phyloP scores from a whole-genome alignment of 1,284 basidiomycete genomes.

The Trametes pubescens region DNA sequence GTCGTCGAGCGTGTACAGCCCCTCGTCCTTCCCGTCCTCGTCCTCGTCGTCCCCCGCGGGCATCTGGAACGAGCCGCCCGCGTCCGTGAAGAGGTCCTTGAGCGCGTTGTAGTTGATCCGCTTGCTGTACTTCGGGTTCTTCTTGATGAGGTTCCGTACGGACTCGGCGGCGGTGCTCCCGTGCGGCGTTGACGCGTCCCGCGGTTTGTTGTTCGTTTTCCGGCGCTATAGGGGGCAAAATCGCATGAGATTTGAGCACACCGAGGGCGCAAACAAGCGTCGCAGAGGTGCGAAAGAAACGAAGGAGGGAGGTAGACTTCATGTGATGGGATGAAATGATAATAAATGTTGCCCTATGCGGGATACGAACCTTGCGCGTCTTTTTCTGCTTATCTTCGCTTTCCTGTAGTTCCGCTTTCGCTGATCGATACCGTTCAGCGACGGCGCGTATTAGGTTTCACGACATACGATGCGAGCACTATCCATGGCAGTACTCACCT shows the following conservation, averaged over 20 bases:
- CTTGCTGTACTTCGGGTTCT: constrained; percentile 85
- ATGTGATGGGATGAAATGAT: constrained; percentile 29
- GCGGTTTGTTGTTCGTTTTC: constrained; percentile 72
- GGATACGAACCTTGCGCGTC: constrained; percentile 78
- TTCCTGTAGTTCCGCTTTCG: constrained; percentile 70
- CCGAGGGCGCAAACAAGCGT: not conserved
- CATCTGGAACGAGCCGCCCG: constrained; percentile 44
- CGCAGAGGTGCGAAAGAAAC: constrained; percentile 25
- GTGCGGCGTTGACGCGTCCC: constrained; percentile 76
- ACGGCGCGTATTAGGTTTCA: constrained; percentile 35
- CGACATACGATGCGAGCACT: constrained; percentile 6
- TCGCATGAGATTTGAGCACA: constrained; percentile 1
- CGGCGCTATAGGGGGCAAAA: constrained; percentile 56
- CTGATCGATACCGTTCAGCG: constrained; percentile 59
- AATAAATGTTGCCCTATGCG: constrained; percentile 35
- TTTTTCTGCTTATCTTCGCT: constrained; percentile 56
- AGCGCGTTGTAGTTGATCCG: constrained; percentile 91
- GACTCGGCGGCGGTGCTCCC: constrained; percentile 83
- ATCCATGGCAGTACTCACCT: constrained; percentile 55
- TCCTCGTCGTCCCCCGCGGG: constrained; percentile 46
- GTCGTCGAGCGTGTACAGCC: constrained; percentile 54
- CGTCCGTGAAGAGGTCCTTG: constrained; percentile 75
- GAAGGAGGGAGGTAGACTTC: constrained; percentile 22
- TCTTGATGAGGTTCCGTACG: constrained; percentile 81
- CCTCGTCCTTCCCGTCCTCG: constrained; percentile 42